Conservation (phyloP, 2,329 filamentous ascomycete species). For the Hypoxylon sp. region DNA sequence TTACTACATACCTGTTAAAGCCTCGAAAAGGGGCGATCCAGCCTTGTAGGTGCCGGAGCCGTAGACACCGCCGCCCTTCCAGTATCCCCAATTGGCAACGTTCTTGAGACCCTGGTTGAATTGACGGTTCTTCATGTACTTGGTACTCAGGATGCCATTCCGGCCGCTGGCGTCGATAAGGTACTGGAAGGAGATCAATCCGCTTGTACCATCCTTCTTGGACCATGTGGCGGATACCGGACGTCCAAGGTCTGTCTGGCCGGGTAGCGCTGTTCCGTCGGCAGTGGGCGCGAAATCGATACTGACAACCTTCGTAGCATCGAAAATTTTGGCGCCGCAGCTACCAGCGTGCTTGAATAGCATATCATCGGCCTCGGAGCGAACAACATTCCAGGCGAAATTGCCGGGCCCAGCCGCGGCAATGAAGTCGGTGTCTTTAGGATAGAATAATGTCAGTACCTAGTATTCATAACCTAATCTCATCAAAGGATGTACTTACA, state of each 20-base stretch:
- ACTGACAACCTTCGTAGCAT: slow-evolving; percentile 53
- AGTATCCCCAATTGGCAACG: slow-evolving; percentile 63
- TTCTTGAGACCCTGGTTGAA: slow-evolving; percentile 63
- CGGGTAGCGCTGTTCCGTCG: no score
- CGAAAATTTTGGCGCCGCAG: slow-evolving; percentile 56
- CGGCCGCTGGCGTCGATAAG: slow-evolving; percentile 63
- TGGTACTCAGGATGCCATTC: slow-evolving; percentile 58
- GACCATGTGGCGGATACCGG: slow-evolving; percentile 54
- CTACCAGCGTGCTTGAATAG: slow-evolving; percentile 57
- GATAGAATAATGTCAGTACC: slow-evolving; percentile 1
- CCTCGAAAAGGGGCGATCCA: slow-evolving; percentile 58
- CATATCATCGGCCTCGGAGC: slow-evolving; percentile 60
- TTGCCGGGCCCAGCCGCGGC: slow-evolving; percentile 55
- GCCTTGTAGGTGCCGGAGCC: slow-evolving; percentile 50
- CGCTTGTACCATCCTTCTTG: slow-evolving; percentile 54
- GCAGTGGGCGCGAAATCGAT: slow-evolving; percentile 50
- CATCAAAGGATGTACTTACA: slow-evolving; percentile 46
- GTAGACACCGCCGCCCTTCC: slow-evolving; percentile 52
- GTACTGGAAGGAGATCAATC: slow-evolving; percentile 61
- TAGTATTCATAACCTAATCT: not conserved
- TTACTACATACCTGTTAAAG: slow-evolving; percentile 43
- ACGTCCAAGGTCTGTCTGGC: slow-evolving; percentile 46
- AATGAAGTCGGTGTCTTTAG: slow-evolving; percentile 57
- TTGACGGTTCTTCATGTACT: slow-evolving; percentile 61
- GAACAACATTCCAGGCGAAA: slow-evolving; percentile 60